Evolutionary conservation across 2,329 filamentous ascomycete species (phyloP), one percentile per base, ranked within the genome.

Genomic region (Eurotiales sp.): DNA sequence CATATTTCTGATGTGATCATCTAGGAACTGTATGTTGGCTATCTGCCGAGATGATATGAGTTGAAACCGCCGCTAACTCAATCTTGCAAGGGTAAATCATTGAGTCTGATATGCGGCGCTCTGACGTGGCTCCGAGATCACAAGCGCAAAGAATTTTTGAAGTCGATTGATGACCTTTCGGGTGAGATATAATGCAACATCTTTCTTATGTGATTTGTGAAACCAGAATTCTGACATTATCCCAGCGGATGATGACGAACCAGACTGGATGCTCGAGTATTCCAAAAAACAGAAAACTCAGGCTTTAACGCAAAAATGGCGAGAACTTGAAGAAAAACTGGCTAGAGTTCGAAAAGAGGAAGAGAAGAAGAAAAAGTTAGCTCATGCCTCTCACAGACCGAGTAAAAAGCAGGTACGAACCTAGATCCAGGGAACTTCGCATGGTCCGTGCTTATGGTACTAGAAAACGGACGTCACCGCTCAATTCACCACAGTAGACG

Each of bases 91-190:
- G 91, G 91, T 40, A 96, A 96, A 78, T 96, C 91, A 1, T 72
- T 96, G 40, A 96, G 91, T 58, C 77, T 96, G 23, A 93, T 96
- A 56, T 96, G 91, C 65, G 87, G 86, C 36, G 85, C 90, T 5
- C 69, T 96, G 61, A 95, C 90, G 2, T 96, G 91, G 91, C 77
- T 96, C n/a, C 85, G 91, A 43, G 82, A 88, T 51, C 82, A 91
- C 70, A 92, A 95, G 66, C 75, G 83, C 69, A 66, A 75, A 62
- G 59, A 67, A 55, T 70, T 86, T 75, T 69, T 86, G 75, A 67
- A 78, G 64, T 57, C 78, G 61, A 41, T 79, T 76, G 52, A 76
- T 66, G 52, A 69, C 63, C 52, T 77, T 67, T 43, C 75, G 55
- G 64, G 67, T 68, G 57, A 62, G 74, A 64, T 59, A 44, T 58